A percentile compares a stretch with the other conserved stretches of the same genome.
Evolutionary conservation across 495 filamentous ascomycete genomes (phyloP).

Genomic region (Amphirosellinia nigrospora): DNA sequence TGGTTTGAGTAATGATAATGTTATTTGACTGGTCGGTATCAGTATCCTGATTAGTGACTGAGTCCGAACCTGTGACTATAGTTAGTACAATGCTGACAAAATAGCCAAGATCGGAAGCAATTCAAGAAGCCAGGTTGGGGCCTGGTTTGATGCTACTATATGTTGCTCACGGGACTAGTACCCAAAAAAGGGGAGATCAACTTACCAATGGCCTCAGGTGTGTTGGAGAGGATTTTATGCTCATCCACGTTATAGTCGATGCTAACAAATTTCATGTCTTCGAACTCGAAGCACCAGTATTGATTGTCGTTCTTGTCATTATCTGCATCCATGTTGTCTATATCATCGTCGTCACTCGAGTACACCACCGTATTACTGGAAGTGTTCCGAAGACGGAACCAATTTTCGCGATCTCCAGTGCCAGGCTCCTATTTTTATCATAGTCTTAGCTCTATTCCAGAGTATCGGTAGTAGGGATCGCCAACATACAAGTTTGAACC

Average conservation of each 20-base stretch:
- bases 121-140: neutral
- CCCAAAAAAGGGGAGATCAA: neutral
- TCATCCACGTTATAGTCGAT: neutral
- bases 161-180: neutral
- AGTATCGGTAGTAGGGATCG: neutral
- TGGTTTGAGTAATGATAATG: neutral
- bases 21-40: neutral
- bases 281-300: slow-evolving; percentile 1
- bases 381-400: neutral
- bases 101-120: neutral
- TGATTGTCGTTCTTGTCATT: neutral
- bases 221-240: neutral
- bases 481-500: neutral
- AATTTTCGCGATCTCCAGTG: neutral
- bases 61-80: neutral
- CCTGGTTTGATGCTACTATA: neutral
- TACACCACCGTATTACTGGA: neutral
- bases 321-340: neutral
- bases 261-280: neutral
- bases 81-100: neutral
- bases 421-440: neutral
- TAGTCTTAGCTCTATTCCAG: neutral
- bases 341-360: neutral
- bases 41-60: neutral
- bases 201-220: neutral